A percentile compares a stretch with the other conserved stretches of the same genome.
phyloP scores from a whole-genome alignment of 768 basidiomycete species.

The Pleurotus giganteus region DNA sequence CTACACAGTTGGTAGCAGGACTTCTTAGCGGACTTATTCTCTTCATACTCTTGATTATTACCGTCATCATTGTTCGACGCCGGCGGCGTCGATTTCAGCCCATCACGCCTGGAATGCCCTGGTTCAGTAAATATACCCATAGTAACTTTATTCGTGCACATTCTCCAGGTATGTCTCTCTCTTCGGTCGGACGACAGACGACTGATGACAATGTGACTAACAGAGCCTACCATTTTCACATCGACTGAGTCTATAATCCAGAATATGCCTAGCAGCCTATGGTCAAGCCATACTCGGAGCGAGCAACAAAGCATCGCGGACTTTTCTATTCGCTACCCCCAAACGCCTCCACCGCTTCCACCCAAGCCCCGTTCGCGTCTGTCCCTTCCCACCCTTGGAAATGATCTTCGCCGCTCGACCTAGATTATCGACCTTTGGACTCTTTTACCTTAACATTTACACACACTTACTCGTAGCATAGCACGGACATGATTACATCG shows the following conservation, averaged over 20 bases:
- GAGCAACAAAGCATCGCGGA: conserved; percentile 17
- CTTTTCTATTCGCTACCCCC: conserved; percentile 13
- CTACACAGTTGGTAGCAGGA: conserved; percentile 24
- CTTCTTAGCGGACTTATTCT: conserved; percentile 19
- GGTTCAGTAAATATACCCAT: conserved; percentile 4
- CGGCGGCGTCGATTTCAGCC: conserved; percentile 12
- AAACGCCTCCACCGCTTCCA: conserved; percentile 21
- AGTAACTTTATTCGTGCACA: background rate
- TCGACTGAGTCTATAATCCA: conserved; percentile 34
- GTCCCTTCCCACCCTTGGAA: background rate
- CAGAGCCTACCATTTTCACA: conserved; percentile 28
- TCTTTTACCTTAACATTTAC: background rate
- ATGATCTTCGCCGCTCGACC: background rate
- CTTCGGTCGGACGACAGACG: background rate
- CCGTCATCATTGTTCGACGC: conserved; percentile 7
- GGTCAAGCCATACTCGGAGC: conserved; percentile 25
- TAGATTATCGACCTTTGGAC: conserved; percentile 3
- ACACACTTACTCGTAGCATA: conserved; percentile 1
- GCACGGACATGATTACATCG: background rate
- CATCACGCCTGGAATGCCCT: background rate
- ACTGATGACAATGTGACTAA: background rate
- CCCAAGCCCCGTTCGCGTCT: conserved; percentile 18
- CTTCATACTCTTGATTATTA: conserved; percentile 13
- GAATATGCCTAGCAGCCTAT: conserved; percentile 23
- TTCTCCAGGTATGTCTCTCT: conserved; percentile 5